Evolutionary conservation across 2,329 filamentous ascomycete species (phyloP).

Genomic region (Ceratocystis albifundus): DNA sequence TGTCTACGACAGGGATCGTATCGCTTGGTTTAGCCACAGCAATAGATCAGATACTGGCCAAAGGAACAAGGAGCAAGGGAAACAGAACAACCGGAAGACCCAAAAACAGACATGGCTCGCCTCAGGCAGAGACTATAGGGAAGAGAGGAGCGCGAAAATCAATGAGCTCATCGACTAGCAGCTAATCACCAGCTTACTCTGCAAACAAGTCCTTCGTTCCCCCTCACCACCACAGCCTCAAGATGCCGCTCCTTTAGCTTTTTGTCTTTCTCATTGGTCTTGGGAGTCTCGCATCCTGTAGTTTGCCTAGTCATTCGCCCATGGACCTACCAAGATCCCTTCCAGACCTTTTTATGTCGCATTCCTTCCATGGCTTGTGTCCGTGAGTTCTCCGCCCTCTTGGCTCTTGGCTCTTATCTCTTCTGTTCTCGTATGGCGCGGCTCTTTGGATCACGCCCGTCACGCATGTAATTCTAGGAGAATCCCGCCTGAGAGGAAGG

Average conservation of each 20-base stretch:
- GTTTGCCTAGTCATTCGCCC: background rate
- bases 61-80: background rate
- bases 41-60: background rate
- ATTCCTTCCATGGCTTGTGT: background rate
- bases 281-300: background rate
- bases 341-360: background rate
- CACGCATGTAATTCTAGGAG: slow-evolving; percentile 8
- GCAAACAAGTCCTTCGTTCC: background rate
- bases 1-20: background rate
- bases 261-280: background rate
- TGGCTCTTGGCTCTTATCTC: slow-evolving; percentile 1
- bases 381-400: background rate
- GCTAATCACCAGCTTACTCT: background rate
- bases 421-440: background rate
- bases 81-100: background rate
- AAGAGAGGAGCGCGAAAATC: background rate
- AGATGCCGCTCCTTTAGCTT: background rate
- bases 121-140: background rate
- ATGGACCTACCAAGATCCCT: no score
- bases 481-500: slow-evolving; percentile 4
- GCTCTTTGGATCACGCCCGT: background rate
- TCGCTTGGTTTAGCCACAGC: background rate
- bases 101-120: background rate
- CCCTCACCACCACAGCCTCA: background rate
- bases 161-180: background rate